Evolutionary conservation across 202 grass and related monocot genomes (phyloP).

Genomic region (Carex sylvatica): DNA sequence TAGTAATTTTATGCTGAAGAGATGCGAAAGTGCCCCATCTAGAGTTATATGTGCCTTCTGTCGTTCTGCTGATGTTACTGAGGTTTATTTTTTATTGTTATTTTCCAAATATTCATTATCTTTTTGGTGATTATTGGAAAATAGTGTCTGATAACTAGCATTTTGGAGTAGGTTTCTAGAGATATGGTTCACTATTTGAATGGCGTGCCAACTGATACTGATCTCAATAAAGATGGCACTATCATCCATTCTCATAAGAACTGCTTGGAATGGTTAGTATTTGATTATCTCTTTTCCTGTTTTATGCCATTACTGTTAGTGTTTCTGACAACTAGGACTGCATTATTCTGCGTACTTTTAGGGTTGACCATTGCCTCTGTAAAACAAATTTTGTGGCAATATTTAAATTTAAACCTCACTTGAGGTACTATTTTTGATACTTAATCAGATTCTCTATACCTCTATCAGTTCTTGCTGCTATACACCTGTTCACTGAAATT

Average conservation of each 20-base stretch:
- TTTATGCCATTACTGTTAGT: background rate
- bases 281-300: background rate
- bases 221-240: slow-evolving; percentile 44
- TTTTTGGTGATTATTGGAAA: slow-evolving; percentile 1
- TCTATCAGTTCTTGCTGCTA: background rate
- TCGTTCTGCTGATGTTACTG: slow-evolving; percentile 51
- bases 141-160: background rate
- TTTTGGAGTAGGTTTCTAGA: slow-evolving; percentile 56
- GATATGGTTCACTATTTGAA: slow-evolving; percentile 81
- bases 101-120: background rate
- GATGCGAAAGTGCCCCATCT: slow-evolving; percentile 37
- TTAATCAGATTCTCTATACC: background rate
- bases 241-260: slow-evolving; percentile 79
- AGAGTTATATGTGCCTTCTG: slow-evolving; percentile 76
- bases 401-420: background rate
- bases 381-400: background rate
- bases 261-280: slow-evolving; percentile 76
- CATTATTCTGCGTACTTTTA: background rate
- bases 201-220: slow-evolving; percentile 46
- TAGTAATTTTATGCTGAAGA: slow-evolving; percentile 36
- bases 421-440: background rate
- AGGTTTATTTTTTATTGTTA: slow-evolving; percentile 42
- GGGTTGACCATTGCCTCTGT: background rate
- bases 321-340: background rate
- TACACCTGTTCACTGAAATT: background rate